Evolutionary conservation across 768 basidiomycete species (phyloP).

Genomic region (Hebeloma cylindrosporum): DNA sequence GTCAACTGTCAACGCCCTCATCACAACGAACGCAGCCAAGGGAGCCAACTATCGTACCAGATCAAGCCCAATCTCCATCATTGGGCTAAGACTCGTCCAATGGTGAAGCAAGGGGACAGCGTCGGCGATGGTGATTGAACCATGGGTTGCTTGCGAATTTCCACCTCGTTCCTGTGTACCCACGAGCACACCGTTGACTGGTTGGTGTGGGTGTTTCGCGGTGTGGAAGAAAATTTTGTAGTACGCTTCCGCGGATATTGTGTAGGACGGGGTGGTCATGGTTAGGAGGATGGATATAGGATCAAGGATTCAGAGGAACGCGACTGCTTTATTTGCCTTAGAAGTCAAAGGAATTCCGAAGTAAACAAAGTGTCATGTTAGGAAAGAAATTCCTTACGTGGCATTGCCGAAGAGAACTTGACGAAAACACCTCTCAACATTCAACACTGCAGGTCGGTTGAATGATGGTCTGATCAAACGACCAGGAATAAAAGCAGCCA

Average conservation of each 20-base stretch:
- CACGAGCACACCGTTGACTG: conserved; percentile 78
- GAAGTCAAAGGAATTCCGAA: no score
- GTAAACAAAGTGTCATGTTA: no score
- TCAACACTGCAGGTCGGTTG: no score
- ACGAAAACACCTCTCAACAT: no score
- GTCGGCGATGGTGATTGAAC: conserved; percentile 54
- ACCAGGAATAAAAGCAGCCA: no score
- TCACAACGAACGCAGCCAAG: background rate
- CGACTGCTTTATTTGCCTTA: no score
- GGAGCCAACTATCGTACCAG: conserved; percentile 54
- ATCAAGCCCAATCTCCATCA: conserved; percentile 85
- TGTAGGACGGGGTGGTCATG: conserved; percentile 40
- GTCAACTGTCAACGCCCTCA: conserved; percentile 3
- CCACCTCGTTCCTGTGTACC: conserved; percentile 54
- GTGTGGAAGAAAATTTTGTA: conserved; percentile 77
- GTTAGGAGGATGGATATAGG: no score
- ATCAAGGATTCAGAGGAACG: no score
- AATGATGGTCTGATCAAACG: no score
- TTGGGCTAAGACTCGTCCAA: conserved; percentile 81
- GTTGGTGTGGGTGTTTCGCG: conserved; percentile 72
- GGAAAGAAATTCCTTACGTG: no score
- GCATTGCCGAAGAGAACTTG: no score
- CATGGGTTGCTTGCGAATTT: conserved; percentile 21
- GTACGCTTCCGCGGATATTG: conserved; percentile 61
- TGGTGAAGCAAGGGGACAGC: conserved; percentile 79